These are phyloP conservation scores for Magnaporthiopsis poae DNA, from an alignment of 2,329 filamentous ascomycete species.

Conservation along the genomic window DNA sequence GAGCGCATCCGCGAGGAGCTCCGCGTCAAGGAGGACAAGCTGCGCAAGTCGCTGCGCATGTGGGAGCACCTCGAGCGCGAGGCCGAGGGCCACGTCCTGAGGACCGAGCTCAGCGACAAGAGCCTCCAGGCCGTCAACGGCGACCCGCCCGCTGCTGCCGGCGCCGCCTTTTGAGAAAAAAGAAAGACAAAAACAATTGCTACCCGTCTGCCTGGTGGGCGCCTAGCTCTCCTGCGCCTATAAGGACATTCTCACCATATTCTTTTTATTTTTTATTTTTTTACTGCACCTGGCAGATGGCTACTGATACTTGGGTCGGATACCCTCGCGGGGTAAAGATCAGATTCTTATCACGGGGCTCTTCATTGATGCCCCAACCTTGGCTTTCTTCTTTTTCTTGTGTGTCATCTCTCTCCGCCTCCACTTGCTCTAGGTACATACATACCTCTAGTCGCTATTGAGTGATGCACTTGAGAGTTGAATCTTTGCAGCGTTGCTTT, in stretches of 20 bases:
- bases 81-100: constrained; percentile 42
- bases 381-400: background rate
- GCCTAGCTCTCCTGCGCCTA: too few relatives aligned
- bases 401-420: background rate
- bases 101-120: constrained; percentile 46
- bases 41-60: constrained; percentile 40
- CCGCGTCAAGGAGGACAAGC: constrained; percentile 41
- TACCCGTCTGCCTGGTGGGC: too few relatives aligned
- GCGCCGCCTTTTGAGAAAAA: constrained; percentile 39
- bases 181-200: background rate
- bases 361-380: too few relatives aligned
- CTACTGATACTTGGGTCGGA: too few relatives aligned
- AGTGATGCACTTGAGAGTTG: background rate
- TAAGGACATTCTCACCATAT: too few relatives aligned
- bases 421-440: background rate
- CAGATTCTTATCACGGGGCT: too few relatives aligned
- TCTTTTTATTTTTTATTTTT: background rate
- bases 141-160: constrained; percentile 37
- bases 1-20: constrained; percentile 46
- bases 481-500: background rate
- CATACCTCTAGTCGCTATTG: background rate
- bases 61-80: constrained; percentile 49
- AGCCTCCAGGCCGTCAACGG: constrained; percentile 48
- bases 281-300: too few relatives aligned
- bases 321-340: too few relatives aligned